Evolutionary conservation across 345 rosid species (phyloP).

Genomic region (Boechera divaricarpa): DNA sequence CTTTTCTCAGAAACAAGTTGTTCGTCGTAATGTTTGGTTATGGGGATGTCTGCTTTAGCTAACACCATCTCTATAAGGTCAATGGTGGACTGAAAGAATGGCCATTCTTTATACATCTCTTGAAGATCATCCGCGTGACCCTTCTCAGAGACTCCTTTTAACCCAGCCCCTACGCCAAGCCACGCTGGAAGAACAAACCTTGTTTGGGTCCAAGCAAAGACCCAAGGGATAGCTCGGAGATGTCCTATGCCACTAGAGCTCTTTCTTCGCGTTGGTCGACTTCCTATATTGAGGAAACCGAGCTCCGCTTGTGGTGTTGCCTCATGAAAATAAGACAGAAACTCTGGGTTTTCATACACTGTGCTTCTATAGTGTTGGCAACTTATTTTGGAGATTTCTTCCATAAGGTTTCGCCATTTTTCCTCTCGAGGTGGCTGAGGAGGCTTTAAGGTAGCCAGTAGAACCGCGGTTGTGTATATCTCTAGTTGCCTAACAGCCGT

Average conservation of each 20-base stretch:
- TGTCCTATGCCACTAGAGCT: constrained; percentile 90
- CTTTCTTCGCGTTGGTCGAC: constrained; percentile 91
- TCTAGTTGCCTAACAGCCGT: constrained; percentile 93
- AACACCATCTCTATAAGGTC: constrained; percentile 97
- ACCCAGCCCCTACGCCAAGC: constrained; percentile 95
- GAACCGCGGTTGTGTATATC: constrained; percentile 95
- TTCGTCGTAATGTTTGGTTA: constrained; percentile 90
- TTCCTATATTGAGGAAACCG: constrained; percentile 94
- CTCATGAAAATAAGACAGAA: constrained; percentile 89
- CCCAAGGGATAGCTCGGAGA: constrained; percentile 98
- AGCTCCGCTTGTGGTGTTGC: constrained; percentile 99
- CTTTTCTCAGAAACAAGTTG: constrained; percentile 77
- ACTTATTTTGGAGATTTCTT: constrained; percentile 86
- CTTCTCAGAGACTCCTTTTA: constrained; percentile 78
- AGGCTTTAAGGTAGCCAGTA: constrained; percentile 85
- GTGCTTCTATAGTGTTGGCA: constrained; percentile 74
- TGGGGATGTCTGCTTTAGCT: constrained; percentile 85
- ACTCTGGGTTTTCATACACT: constrained; percentile 91
- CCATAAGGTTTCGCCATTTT: constrained; percentile 95
- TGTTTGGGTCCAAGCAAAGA: constrained; percentile 98
- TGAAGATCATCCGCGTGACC: constrained; percentile 76
- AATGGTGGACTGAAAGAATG: constrained; percentile 87
- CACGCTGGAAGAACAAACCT: constrained; percentile 99
- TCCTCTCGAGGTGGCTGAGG: constrained; percentile 90
- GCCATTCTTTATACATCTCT: constrained; percentile 96